phyloP scores from a whole-genome alignment of 192 early-diverging fungal genomes.

The Entomortierella chlamydospora region DNA sequence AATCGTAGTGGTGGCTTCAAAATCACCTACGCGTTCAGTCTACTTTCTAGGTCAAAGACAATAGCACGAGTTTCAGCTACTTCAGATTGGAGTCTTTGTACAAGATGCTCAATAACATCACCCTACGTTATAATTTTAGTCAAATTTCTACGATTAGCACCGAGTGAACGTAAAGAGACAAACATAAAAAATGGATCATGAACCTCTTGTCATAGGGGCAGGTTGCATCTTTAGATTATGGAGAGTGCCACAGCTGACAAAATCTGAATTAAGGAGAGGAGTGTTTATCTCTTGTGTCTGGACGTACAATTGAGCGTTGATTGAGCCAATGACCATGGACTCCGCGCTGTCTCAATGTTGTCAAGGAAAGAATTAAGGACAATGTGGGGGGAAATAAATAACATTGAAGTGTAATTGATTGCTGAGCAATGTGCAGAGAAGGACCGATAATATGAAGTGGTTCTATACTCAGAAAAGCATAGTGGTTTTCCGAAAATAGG shows the following conservation, averaged over 20 bases:
- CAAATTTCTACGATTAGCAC: no score
- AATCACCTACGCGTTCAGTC: slow-evolving; percentile 42
- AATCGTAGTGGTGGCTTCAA: no score
- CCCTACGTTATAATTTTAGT: slow-evolving; percentile 28
- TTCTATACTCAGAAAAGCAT: background rate
- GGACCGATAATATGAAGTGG: background rate
- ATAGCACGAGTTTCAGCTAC: slow-evolving; percentile 48
- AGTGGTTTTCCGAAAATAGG: background rate
- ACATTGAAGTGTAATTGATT: background rate
- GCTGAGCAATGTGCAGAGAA: background rate
- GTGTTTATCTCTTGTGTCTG: slow-evolving; percentile 2
- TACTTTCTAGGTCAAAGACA: slow-evolving; percentile 41
- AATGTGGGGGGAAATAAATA: background rate
- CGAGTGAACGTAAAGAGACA: no score
- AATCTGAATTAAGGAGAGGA: background rate
- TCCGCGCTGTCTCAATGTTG: slow-evolving; percentile 12
- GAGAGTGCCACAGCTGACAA: no score
- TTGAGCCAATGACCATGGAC: slow-evolving; percentile 36
- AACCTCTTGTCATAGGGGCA: background rate
- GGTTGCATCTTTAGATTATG: background rate
- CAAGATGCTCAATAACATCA: slow-evolving; percentile 36
- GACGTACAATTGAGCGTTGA: background rate
- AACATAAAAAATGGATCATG: background rate
- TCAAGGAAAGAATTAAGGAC: slow-evolving; percentile 7
- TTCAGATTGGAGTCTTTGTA: slow-evolving; percentile 42